Base-by-base conservation (phyloP, 2,329 filamentous ascomycete genomes). In the Emmonsiellopsis sp. region DNA sequence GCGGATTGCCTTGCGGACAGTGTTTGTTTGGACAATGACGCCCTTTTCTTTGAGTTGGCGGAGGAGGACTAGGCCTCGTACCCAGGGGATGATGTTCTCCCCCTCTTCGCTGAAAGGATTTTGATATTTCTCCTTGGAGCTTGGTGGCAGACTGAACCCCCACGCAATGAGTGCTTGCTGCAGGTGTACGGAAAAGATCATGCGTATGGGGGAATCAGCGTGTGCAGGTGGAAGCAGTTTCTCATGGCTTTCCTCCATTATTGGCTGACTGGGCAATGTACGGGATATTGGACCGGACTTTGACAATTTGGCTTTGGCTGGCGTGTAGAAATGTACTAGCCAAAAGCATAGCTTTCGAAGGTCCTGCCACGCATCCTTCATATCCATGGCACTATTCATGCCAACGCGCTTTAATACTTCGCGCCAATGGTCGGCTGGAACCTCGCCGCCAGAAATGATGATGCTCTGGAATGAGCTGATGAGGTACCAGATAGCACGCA, bases 401-500 rank as follows among this genome's bases (percentile, higher is more conserved):
- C 82, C 83, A 45, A 80, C 74, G 32, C 82, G 75, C 45, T 78
- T 78, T 42, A 86, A 61, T 8, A 83, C 69, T 61, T 85, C 81
- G 46, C 69, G 65, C 83, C 83, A 86, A 13, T 70, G 61, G 31
- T 57, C 65, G 2, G 71, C 66, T 21, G 68, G 68, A 27, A 79
- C 68, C 53, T 66, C 58, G 52, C 67, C 67, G 14, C 73, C 74
- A 40, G 65, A 68, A 55, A 73, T 66, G 49, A 80, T 70, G 42
- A 79, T 68, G 46, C 68, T 67, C 52, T 77, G 72, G 34, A 77
- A 68, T 17, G 78, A 64, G 33, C 74, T 74, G 3, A 76, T 68
- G 46, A 79, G 66, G 60, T 79, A 66, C 31, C 59, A 52, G 48
- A 69, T 56, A 58, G 73, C 72, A 42, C 69, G 72, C 17, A 71